Evolutionary conservation across 192 early-diverging fungal genomes (phyloP).

Genomic region (Backusella circina): DNA sequence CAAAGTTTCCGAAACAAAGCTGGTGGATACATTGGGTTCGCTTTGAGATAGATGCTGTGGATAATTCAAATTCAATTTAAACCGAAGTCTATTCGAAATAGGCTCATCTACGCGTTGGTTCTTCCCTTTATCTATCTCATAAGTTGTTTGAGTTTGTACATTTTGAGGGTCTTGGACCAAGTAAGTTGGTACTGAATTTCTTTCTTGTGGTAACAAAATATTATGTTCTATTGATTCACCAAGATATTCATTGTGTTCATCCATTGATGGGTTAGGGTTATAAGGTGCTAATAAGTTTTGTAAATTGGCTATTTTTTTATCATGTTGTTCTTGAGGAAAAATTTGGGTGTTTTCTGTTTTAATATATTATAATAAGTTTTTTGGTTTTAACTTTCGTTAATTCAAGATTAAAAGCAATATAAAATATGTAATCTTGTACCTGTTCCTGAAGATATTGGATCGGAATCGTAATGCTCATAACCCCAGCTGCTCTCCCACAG

Average conservation of each 20-base stretch:
- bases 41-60: neutral
- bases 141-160: neutral
- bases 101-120: neutral
- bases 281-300: neutral
- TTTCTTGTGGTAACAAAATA: neutral
- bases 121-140: neutral
- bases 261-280: neutral
- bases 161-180: neutral
- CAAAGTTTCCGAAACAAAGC: neutral
- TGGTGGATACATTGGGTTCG: neutral
- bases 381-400: neutral
- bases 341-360: neutral
- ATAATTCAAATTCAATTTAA: neutral
- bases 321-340: neutral
- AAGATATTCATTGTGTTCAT: neutral
- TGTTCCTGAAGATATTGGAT: neutral
- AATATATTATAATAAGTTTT: neutral
- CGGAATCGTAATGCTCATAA: neutral
- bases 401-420: neutral
- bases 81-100: neutral
- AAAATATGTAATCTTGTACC: neutral
- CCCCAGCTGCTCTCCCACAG: constrained; percentile 4
- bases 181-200: neutral
- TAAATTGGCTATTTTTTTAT: neutral
- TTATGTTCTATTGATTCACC: neutral